phyloP scores from a whole-genome alignment of 768 basidiomycete genomes.

The Royoungia palumana region DNA sequence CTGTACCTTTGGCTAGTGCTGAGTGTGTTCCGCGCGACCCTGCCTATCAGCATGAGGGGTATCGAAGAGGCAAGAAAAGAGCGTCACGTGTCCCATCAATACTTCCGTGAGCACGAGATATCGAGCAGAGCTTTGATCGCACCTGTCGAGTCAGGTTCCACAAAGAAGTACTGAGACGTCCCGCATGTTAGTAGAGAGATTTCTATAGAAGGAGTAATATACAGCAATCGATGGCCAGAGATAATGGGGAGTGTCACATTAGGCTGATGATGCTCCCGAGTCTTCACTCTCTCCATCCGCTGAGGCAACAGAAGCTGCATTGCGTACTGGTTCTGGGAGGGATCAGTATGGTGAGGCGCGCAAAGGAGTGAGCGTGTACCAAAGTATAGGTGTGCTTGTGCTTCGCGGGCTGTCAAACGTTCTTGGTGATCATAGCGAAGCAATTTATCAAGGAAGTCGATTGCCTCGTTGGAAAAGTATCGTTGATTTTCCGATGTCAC shows the following conservation, averaged over 20 bases:
- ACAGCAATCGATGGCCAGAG: conserved; percentile 27
- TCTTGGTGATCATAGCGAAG: conserved; percentile 97
- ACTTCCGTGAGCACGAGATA: background rate
- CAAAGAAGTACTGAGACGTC: conserved; percentile 16
- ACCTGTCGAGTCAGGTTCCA: conserved; percentile 20
- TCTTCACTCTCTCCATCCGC: conserved; percentile 64
- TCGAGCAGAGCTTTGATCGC: conserved; percentile 11
- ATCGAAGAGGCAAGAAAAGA: conserved; percentile 1
- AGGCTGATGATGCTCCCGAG: conserved; percentile 33
- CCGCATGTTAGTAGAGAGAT: conserved; percentile 22
- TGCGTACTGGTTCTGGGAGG: conserved; percentile 63
- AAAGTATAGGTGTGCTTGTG: conserved; percentile 91
- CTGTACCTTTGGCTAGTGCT: conserved; percentile 5
- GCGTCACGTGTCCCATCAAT: conserved; percentile 13
- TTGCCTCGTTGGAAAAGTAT: conserved; percentile 94
- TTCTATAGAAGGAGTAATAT: conserved; percentile 34
- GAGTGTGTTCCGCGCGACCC: conserved; percentile 3
- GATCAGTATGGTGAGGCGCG: conserved; percentile 17
- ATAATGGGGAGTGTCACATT: conserved; percentile 23
- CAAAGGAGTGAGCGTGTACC: conserved; percentile 41
- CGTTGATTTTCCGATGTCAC: conserved; percentile 95
- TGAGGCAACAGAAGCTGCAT: conserved; percentile 38
- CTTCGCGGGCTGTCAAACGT: conserved; percentile 90
- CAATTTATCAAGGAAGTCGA: conserved; percentile 93
- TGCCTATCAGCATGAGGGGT: conserved; percentile 7